Conservation (phyloP, 768 basidiomycete genomes). For the Russula sp. region DNA sequence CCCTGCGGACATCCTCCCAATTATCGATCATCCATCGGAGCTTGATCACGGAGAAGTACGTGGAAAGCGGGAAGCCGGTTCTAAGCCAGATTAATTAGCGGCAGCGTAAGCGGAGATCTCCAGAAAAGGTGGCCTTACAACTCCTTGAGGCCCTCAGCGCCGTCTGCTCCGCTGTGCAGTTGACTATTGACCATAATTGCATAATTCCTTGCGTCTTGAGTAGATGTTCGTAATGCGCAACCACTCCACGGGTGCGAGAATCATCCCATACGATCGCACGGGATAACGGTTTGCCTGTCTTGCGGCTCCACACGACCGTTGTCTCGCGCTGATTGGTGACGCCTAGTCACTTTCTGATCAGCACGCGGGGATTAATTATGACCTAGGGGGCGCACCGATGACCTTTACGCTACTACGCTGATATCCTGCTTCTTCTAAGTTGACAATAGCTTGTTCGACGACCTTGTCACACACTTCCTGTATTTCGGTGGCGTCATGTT, state of each 20-base stretch:
- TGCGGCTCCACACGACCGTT: slow-evolving; percentile 87
- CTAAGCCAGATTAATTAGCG: slow-evolving; percentile 40
- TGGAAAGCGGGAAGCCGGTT: slow-evolving; percentile 91
- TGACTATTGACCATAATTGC: slow-evolving; percentile 62
- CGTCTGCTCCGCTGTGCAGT: slow-evolving; percentile 70
- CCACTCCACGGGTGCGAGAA: slow-evolving; percentile 82
- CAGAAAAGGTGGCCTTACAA: slow-evolving; percentile 48
- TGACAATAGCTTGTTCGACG: slow-evolving; percentile 66
- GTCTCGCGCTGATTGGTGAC: slow-evolving; percentile 99
- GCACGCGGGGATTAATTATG: neutral
- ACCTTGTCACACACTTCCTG: slow-evolving; percentile 70
- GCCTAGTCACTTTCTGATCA: slow-evolving; percentile 43
- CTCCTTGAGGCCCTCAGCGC: slow-evolving; percentile 57
- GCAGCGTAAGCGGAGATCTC: neutral
- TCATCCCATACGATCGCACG: slow-evolving; percentile 96
- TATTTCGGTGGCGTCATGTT: slow-evolving; percentile 87
- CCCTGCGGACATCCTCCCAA: slow-evolving; percentile 65
- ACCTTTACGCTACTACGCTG: slow-evolving; percentile 79
- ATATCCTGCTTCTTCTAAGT: slow-evolving; percentile 75
- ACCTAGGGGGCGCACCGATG: slow-evolving; percentile 60
- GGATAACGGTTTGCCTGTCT: slow-evolving; percentile 85
- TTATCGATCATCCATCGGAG: slow-evolving; percentile 96
- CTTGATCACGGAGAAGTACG: slow-evolving; percentile 96
- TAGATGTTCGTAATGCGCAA: slow-evolving; percentile 72
- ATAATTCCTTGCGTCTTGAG: slow-evolving; percentile 69